Base-by-base conservation (phyloP, 305 asterid species). In the Fraxinus nigra region DNA sequence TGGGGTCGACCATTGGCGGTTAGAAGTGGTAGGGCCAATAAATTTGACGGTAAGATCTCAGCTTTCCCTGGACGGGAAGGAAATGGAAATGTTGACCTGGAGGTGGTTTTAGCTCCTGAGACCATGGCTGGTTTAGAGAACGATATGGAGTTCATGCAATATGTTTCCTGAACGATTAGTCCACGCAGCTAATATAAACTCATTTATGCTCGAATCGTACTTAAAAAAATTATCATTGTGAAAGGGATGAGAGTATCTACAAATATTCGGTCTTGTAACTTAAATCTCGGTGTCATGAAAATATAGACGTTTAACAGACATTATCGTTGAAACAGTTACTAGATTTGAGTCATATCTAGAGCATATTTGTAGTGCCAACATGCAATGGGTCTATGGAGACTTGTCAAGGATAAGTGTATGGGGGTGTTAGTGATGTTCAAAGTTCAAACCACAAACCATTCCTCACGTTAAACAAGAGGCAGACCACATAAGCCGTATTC, bases 31-130 rank as follows among this genome's bases (percentile, higher is more conserved):
- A 77, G 82, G 89, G 99, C 99, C 6, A 95, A 95, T 75, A 95
- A 95, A 83, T 93, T 95, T 75, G 99, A 95, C 79, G 99, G 99
- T 0, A 95, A 95, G 92, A 95, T 95, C 75, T 95, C 98, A 2
- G 99, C 99, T 1, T 95, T 95, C 37, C 98, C 97, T 0, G 95
- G 97, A 0, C 83, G 87, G 1, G 88, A 92, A 8, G 95, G 94
- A 30, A 87, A 91, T 7, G 97, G 97, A 28, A 89, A 91, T 89
- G 91, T 93, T 2, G 99, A 95, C 91, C 94, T 95, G 2, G 98
- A 93, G 79, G 99, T 95, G 59, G 97, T 95, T 28, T 87, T 95
- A 8, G 90, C 93, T 5, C 97, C 98, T 2, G 91, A 90, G 28
- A 92, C 99, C 0, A 92, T 93, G 97, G 92, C 86, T 0, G 94